Evolutionary conservation across 2,329 filamentous ascomycete genomes (phyloP).

Genomic region (Coleophoma eucalyptorum): DNA sequence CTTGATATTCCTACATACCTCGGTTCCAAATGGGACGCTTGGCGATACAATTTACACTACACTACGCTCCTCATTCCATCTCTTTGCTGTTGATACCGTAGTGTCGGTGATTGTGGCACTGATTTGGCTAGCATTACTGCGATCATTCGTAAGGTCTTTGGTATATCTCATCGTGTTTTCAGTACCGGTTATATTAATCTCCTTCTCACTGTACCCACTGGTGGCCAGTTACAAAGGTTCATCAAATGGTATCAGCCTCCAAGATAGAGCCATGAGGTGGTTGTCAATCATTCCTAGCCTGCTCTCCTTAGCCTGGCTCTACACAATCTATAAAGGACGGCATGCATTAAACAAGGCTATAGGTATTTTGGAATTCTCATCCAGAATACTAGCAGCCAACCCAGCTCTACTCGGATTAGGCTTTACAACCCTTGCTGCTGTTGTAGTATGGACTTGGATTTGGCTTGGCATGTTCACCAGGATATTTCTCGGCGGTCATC

Average conservation of each 20-base stretch:
- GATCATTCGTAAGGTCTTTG: conserved; percentile 83
- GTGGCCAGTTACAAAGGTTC: conserved; percentile 81
- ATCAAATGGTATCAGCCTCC: conserved; percentile 71
- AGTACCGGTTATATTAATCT: conserved; percentile 81
- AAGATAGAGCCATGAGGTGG: conserved; percentile 89
- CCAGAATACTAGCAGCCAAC: conserved; percentile 80
- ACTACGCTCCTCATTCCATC: conserved; percentile 79
- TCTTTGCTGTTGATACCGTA: conserved; percentile 86
- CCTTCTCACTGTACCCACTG: conserved; percentile 88
- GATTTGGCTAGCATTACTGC: conserved; percentile 83
- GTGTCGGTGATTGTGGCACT: conserved; percentile 86
- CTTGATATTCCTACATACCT: conserved; percentile 85
- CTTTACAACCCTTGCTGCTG: conserved; percentile 67
- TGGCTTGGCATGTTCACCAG: conserved; percentile 97
- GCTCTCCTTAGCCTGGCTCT: conserved; percentile 75
- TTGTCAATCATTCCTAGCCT: conserved; percentile 72
- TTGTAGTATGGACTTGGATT: conserved; percentile 89
- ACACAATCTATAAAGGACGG: conserved; percentile 76
- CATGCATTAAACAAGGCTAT: conserved; percentile 79
- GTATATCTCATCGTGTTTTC: conserved; percentile 78
- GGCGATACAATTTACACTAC: conserved; percentile 95
- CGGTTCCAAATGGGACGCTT: conserved; percentile 64
- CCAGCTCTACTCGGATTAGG: conserved; percentile 81
- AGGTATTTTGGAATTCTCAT: conserved; percentile 87
- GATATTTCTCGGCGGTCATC: conserved; percentile 89